Evolutionary conservation across 306 rosid genomes (phyloP).

Genomic region (Luffa acutangula): DNA sequence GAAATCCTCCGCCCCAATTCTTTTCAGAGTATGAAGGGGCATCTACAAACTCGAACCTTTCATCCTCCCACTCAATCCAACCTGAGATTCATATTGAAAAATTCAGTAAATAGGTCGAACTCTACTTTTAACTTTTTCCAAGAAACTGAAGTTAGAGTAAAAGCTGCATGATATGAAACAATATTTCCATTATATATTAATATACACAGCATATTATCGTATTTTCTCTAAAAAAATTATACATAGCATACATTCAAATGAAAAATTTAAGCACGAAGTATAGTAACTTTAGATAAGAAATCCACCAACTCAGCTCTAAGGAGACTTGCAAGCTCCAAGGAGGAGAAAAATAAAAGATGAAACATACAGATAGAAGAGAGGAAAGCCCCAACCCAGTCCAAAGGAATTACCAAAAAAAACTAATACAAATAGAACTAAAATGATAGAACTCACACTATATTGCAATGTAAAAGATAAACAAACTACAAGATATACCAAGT

Average conservation of each 20-base stretch:
- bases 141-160: background rate
- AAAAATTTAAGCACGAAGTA: background rate
- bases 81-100: constrained; percentile 56
- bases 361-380: background rate
- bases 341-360: background rate
- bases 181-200: background rate
- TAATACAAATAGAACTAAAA: background rate
- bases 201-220: background rate
- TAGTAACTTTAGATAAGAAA: background rate
- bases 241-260: background rate
- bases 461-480: no score
- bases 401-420: background rate
- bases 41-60: constrained; percentile 76
- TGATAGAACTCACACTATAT: no score
- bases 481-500: no score
- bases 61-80: constrained; percentile 99
- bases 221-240: background rate
- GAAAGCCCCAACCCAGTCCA: background rate
- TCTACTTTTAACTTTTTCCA: background rate
- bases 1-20: constrained; percentile 97
- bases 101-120: constrained; percentile 17
- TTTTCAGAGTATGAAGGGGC: constrained; percentile 93
- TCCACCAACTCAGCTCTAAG: background rate
- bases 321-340: background rate
- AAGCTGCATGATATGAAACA: background rate